phyloP scores from a whole-genome alignment of 306 rosid species.

The Sechiopsis laciniata region DNA sequence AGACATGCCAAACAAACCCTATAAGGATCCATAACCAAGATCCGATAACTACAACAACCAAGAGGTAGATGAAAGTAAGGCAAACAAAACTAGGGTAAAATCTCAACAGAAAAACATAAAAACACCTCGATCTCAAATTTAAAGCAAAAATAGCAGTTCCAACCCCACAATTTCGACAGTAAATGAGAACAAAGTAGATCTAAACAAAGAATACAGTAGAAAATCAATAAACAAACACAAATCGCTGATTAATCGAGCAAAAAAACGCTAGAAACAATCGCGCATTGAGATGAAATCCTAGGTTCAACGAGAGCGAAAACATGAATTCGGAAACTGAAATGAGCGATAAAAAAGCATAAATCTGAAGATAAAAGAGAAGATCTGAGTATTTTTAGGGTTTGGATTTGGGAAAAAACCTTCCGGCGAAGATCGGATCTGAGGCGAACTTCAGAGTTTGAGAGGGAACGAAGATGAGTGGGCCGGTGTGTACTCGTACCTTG shows the following conservation, averaged over 20 bases:
- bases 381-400: background rate
- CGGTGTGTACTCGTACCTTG: conserved; percentile 16
- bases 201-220: conserved; percentile 3
- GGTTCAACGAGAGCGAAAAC: background rate
- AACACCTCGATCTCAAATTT: background rate
- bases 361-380: background rate
- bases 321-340: background rate
- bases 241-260: background rate
- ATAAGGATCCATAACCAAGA: conserved; percentile 1
- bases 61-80: background rate
- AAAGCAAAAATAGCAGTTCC: conserved; percentile 22
- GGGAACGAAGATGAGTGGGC: conserved; percentile 16
- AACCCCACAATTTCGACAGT: conserved; percentile 2
- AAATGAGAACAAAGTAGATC: conserved; percentile 25
- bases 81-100: background rate
- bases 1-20: conserved; percentile 6
- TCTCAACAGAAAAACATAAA: background rate
- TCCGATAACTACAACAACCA: conserved; percentile 1
- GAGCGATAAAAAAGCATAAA: background rate
- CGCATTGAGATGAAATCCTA: background rate
- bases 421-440: conserved; percentile 21
- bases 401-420: conserved; percentile 5
- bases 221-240: background rate
- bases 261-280: background rate
- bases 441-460: conserved; percentile 5